A percentile compares a stretch with the other conserved stretches of the same genome.
phyloP scores from a whole-genome alignment of 2,329 filamentous ascomycete species.

The Ophiostoma ips region DNA sequence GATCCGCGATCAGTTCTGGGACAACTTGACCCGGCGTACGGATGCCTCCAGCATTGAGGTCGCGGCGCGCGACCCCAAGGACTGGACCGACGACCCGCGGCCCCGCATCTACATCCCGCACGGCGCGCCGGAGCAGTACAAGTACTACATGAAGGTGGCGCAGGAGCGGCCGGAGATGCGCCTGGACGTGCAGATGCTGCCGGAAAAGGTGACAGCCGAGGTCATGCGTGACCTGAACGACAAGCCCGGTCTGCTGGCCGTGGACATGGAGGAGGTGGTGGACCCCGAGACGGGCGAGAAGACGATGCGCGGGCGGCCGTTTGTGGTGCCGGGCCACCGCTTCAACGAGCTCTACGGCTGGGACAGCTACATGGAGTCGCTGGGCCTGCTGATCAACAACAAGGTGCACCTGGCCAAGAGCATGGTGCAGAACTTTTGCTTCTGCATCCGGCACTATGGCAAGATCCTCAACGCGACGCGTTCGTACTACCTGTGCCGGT shows the following conservation, averaged over 20 bases:
- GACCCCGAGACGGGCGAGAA: conserved; percentile 55
- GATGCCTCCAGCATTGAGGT: conserved; percentile 78
- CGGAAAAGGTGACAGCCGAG: conserved; percentile 63
- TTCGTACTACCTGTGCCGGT: conserved; percentile 87
- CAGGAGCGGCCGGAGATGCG: conserved; percentile 67
- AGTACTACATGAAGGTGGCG: conserved; percentile 77
- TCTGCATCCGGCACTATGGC: conserved; percentile 95
- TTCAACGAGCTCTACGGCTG: conserved; percentile 99
- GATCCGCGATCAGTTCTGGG: conserved; percentile 87
- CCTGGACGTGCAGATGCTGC: conserved; percentile 72
- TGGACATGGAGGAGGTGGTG: conserved; percentile 68
- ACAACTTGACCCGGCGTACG: conserved; percentile 75
- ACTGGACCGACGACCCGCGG: conserved; percentile 81
- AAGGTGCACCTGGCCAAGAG: conserved; percentile 76
- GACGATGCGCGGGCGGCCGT: conserved; percentile 68
- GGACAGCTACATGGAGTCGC: conserved; percentile 98
- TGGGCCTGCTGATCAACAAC: conserved; percentile 77
- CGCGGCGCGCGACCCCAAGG: conserved; percentile 82
- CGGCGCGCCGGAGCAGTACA: conserved; percentile 73
- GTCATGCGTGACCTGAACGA: conserved; percentile 72
- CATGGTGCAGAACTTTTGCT: conserved; percentile 95
- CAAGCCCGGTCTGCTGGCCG: conserved; percentile 76
- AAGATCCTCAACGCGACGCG: conserved; percentile 97
- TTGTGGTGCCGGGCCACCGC: conserved; percentile 90
- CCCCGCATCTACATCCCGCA: conserved; percentile 83